Evolutionary conservation across 495 filamentous ascomycete genomes (phyloP), one percentile per base, ranked within the genome.

Genomic region (Annulohypoxylon moriforme): DNA sequence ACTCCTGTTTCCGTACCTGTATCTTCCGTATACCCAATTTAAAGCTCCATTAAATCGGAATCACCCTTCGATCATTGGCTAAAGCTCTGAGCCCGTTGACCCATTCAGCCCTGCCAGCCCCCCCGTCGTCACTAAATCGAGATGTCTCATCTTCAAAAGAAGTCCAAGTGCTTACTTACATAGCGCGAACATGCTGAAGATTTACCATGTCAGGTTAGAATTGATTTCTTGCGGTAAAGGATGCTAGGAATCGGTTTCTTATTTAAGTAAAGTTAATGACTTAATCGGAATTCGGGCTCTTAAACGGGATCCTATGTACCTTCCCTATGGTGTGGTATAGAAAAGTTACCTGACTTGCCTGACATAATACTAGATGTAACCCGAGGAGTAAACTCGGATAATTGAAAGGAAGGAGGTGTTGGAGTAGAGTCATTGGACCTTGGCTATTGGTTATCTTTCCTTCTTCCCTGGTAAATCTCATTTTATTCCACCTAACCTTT

Each of bases 51-150:
- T 69, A n/a, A 60, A 46, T 70, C 55, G 67, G 53, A 46, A 53
- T 29, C 1, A 36, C 24, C n/a, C 1, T 13, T 58, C 42, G 27
- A 14, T 55, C 20, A 67, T 72, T 67, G 69, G 69, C 9, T 16
- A 27, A 50, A 50, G 46, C 46, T 50, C 11, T 1, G 5, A 50
- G 3, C 7, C 46, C 46, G 46, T 50, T 50, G 40, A 44, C 20
- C 46, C 22, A 50, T 27, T 27, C 22, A 50, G 46, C 46, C 46
- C 25, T 53, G 49, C 57, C 47, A 13, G 42, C 50, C 55, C 60
- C 61, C 49, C 58, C 69, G 59, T 63, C 69, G 63, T 67, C 69
- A 72, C 50, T 57, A 49, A 62, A 52, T 63, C 29, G 53, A 64
- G 59, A 63, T 47, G 40, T 44, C 42, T 58, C 20, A 38, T n/a